phyloP scores from a whole-genome alignment of 306 rosid genomes.

The Rosa lucieae region DNA sequence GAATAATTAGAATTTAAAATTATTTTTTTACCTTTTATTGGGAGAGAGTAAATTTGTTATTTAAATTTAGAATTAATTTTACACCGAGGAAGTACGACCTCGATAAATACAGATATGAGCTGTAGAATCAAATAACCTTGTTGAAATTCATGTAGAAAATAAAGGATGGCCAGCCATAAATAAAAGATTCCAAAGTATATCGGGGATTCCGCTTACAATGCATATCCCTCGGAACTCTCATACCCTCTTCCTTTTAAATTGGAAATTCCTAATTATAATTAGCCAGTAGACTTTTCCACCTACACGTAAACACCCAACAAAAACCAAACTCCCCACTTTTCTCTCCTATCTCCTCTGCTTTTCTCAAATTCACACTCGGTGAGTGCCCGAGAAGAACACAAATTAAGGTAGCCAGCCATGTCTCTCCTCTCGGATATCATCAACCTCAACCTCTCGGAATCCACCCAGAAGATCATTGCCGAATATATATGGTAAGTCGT shows the following conservation, averaged over 20 bases:
- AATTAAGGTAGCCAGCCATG: conserved; percentile 16
- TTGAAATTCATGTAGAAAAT: background rate
- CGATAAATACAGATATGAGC: background rate
- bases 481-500: conserved; percentile 72
- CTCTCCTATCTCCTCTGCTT: background rate
- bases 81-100: too few relatives aligned
- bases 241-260: too few relatives aligned
- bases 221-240: background rate
- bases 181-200: background rate
- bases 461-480: conserved; percentile 68
- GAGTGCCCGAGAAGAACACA: background rate
- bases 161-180: too few relatives aligned
- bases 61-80: too few relatives aligned
- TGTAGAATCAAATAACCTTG: background rate
- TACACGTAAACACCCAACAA: too few relatives aligned
- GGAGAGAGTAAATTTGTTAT: too few relatives aligned
- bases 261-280: background rate
- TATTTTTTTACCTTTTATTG: too few relatives aligned
- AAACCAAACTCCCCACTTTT: background rate
- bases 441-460: conserved; percentile 64
- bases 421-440: conserved; percentile 55
- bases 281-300: background rate
- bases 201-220: conserved; percentile 20
- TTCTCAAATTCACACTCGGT: background rate
- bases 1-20: too few relatives aligned